phyloP scores from a whole-genome alignment of 176 grass and related monocot species.

The Zea mays region DNA sequence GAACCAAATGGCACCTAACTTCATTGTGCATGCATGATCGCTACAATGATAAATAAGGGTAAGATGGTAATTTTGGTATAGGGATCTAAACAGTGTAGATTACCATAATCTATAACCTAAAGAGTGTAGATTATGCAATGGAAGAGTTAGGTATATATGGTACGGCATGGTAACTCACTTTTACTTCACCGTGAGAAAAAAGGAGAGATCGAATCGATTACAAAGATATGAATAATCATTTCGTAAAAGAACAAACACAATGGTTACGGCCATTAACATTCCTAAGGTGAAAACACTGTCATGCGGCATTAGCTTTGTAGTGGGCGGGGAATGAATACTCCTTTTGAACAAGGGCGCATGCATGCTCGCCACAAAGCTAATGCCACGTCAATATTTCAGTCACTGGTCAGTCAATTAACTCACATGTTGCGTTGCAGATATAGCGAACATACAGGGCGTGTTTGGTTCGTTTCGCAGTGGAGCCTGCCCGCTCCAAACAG shows the following conservation, averaged over 20 bases:
- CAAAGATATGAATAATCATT: neutral
- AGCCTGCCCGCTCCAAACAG: too few species aligned
- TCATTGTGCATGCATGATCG: neutral
- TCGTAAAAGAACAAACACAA: conserved; percentile 4
- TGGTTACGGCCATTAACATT: conserved; percentile 43
- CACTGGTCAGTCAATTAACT: neutral
- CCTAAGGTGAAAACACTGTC: conserved; percentile 51
- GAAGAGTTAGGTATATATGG: conserved; percentile 29
- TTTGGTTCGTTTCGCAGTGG: too few species aligned
- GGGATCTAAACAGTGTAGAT: neutral
- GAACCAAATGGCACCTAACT: too few species aligned
- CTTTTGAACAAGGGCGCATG: conserved; percentile 41
- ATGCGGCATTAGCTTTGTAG: conserved; percentile 57
- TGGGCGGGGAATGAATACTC: conserved; percentile 57
- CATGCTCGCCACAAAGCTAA: neutral
- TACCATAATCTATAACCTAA: neutral
- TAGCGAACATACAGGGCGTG: conserved; percentile 18
- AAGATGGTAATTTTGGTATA: neutral
- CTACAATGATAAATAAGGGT: neutral
- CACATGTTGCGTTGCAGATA: neutral
- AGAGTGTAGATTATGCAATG: neutral
- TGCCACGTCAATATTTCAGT: conserved; percentile 23
- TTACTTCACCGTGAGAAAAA: neutral
- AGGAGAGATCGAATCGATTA: neutral
- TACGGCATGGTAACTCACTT: neutral